A percentile compares a stretch with the other conserved stretches of the same genome.
Evolutionary conservation across 2,329 filamentous ascomycete genomes (phyloP).

Genomic region (Microdochium nivale): DNA sequence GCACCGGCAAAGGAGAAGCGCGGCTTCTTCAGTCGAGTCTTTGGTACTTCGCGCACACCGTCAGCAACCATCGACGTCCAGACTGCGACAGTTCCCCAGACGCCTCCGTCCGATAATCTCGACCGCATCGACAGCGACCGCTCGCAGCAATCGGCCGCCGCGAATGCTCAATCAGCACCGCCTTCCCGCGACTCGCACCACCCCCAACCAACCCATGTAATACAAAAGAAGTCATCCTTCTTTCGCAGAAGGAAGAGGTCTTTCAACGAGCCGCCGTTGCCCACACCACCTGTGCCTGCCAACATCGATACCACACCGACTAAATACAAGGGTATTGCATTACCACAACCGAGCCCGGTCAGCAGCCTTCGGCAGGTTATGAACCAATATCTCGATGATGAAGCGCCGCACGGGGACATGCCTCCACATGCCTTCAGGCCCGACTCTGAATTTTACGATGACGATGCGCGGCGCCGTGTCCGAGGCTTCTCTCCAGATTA

Average conservation of each 20-base stretch:
- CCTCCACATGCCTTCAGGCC: not conserved
- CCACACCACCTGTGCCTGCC: constrained; percentile 32
- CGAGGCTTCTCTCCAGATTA: constrained; percentile 69
- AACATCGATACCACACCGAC: constrained; percentile 22
- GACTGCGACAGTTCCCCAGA: constrained; percentile 5
- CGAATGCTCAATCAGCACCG: constrained; percentile 29
- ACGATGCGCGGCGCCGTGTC: constrained; percentile 25
- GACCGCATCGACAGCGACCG: constrained; percentile 13
- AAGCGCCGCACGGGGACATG: not conserved
- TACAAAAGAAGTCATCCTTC: constrained; percentile 94
- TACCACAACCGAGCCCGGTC: constrained; percentile 50
- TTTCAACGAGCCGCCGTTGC: constrained; percentile 60
- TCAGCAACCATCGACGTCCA: not conserved
- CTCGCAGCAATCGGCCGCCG: constrained; percentile 20
- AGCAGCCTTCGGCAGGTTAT: constrained; percentile 81
- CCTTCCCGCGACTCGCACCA: constrained; percentile 44
- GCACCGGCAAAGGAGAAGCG: constrained; percentile 56
- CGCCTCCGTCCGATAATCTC: constrained; percentile 7
- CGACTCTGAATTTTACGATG: constrained; percentile 5
- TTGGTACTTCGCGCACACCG: constrained; percentile 61
- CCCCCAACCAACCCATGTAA: constrained; percentile 29
- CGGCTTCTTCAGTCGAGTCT: constrained; percentile 90
- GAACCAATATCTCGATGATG: constrained; percentile 61
- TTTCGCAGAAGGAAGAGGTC: constrained; percentile 93
- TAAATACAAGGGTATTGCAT: constrained; percentile 19